Base-by-base conservation (phyloP, 495 filamentous ascomycete genomes). In the Annulohypoxylon stygium region DNA sequence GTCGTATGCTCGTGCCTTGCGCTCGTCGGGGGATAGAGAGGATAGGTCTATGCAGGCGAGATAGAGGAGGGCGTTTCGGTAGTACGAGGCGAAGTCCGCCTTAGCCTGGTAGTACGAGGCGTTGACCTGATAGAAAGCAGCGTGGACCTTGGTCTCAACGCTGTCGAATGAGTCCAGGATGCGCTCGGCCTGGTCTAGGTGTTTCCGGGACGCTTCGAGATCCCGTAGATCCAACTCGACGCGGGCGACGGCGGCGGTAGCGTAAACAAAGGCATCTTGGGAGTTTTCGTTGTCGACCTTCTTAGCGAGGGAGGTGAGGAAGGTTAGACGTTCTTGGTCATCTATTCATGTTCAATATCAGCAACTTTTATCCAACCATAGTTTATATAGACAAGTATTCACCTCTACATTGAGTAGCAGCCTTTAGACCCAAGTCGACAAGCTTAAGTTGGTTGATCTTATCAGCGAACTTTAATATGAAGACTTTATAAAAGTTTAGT, bases 381-480 rank as follows among this genome's bases (percentile, higher is more conserved):
- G 2, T n/a, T 0, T 43, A 45, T 60, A 75, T 43, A 33, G 20
- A 37, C 33, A 16, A 4, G 69, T 62, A 45, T 74, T 77, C 75
- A 98, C 96, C 92, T 88, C 85, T 88, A 83, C 93, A 97, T 86
- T 97, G 91, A 72, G 91, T 88, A 50, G 93, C 92, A 26, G 96
- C 92, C 80, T 91, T 90, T 78, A 98, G 86, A 4, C 94, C 97
- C 61, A 99, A 84, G 67, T 90, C 88, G 72, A 98, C 97, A 64
- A 98, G 92, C 86, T 97, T 97, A 48, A 98, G 89, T 84, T 98
- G 94, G 84, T 98, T 99, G 87, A 98, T 97, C 87, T 96, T 97
- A 75, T 97, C 93, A 65, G 93, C 92, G 78, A 99, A 99, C 82
- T 91, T 95, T 79, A 94, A 88, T 80, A 99, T 92, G 85, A 99